Evolutionary conservation across 208 protist species (phyloP).

Genomic region (Herpetomonas samuelpessoai): DNA sequence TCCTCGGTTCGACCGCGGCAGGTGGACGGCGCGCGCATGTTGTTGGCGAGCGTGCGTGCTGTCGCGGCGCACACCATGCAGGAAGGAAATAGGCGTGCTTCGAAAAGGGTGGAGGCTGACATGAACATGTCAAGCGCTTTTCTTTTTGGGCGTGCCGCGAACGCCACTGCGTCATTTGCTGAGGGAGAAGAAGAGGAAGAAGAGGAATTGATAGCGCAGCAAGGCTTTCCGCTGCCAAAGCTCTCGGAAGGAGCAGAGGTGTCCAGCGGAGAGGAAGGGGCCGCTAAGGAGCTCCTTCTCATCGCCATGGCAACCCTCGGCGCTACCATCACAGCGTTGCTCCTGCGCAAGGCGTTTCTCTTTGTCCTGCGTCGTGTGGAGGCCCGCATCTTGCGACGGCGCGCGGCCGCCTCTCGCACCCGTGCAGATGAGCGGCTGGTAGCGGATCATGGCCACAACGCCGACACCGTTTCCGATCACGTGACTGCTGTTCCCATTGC

Average conservation of each 20-base stretch:
- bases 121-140: no score
- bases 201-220: no score
- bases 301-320: constrained; percentile 9
- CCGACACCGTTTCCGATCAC: neutral
- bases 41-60: neutral
- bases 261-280: constrained; percentile 6
- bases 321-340: constrained; percentile 7
- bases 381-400: neutral
- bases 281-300: constrained; percentile 4
- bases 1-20: constrained; percentile 5
- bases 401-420: no score
- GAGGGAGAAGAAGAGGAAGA: neutral
- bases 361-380: neutral
- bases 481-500: no score
- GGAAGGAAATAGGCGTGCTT: no score
- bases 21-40: constrained; percentile 5
- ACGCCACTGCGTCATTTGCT: no score
- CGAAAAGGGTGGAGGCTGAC: no score
- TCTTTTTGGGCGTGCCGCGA: neutral
- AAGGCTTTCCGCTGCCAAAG: no score
- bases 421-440: no score
- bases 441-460: neutral
- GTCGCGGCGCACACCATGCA: neutral
- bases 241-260: no score
- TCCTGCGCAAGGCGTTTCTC: constrained; percentile 7